phyloP scores from a whole-genome alignment of 2,329 filamentous ascomycete genomes.

The Alternaria viburni region DNA sequence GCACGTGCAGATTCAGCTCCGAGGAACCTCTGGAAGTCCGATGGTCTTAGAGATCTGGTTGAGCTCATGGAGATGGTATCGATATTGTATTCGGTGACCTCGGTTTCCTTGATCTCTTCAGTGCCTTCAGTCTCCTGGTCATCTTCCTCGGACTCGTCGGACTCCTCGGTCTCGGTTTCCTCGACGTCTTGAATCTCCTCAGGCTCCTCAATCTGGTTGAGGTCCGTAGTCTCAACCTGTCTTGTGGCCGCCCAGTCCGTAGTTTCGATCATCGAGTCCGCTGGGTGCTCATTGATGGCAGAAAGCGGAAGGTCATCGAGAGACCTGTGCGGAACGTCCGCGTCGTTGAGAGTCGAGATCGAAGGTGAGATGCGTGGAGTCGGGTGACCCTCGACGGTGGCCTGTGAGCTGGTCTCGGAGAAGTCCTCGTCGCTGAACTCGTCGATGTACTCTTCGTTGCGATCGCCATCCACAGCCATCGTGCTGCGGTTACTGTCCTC shows the following conservation, averaged over 20 bases:
- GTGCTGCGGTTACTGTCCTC: not conserved
- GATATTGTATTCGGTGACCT: not conserved
- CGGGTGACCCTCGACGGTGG: not conserved
- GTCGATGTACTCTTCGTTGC: not conserved
- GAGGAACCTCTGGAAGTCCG: not conserved
- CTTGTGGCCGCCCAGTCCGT: not conserved
- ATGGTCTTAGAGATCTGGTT: not conserved
- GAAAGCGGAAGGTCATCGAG: not conserved
- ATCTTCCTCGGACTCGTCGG: not conserved
- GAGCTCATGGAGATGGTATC: accelerated
- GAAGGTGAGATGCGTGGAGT: not conserved
- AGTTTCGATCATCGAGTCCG: not conserved
- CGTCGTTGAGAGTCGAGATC: not conserved
- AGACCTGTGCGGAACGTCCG: not conserved
- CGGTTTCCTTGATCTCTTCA: not conserved
- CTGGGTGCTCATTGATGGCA: not conserved
- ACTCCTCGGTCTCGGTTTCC: not conserved
- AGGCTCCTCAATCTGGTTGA: not conserved
- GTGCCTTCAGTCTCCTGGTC: not conserved
- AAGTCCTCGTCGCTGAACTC: not conserved
- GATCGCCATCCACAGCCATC: not conserved
- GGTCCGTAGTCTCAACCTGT: not conserved
- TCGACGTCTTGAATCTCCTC: not conserved
- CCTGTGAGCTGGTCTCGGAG: not conserved
- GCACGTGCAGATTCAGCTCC: not conserved